A percentile compares a stretch with the other conserved stretches of the same genome.
phyloP scores from a whole-genome alignment of 2,329 filamentous ascomycete species.

The Lomentospora prolificans region DNA sequence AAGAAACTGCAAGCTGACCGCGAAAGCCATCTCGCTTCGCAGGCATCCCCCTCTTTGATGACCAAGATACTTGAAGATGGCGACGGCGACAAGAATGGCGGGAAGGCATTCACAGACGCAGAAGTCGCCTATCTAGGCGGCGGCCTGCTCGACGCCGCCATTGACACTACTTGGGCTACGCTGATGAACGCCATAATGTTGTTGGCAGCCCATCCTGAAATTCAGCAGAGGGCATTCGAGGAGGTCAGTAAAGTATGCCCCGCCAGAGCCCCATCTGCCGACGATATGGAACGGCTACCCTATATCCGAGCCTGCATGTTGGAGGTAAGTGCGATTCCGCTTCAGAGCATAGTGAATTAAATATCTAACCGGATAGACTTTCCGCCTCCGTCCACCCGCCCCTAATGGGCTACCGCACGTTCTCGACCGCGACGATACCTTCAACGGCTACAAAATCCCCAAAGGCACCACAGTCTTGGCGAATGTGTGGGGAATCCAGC shows the following conservation, averaged over 20 bases:
- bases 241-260: conserved; percentile 19
- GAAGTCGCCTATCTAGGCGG: conserved; percentile 15
- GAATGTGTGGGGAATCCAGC: conserved; percentile 22
- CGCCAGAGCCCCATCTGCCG: conserved; percentile 20
- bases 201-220: conserved; percentile 15
- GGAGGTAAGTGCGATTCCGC: conserved; percentile 12
- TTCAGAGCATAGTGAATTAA: too few species aligned
- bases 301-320: conserved; percentile 17
- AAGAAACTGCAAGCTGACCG: neutral
- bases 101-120: conserved; percentile 4
- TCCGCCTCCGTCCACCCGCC: conserved; percentile 29
- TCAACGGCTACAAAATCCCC: conserved; percentile 38
- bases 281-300: conserved; percentile 12
- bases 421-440: conserved; percentile 35
- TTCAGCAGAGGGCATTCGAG: conserved; percentile 16
- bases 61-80: conserved; percentile 14
- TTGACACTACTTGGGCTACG: conserved; percentile 17
- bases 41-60: conserved; percentile 9
- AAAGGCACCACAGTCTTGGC: conserved; percentile 31
- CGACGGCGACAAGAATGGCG: conserved; percentile 8
- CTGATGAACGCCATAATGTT: conserved; percentile 17
- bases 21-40: too few species aligned
- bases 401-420: conserved; percentile 36
- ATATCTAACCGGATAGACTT: too few species aligned
- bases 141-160: conserved; percentile 16